These are phyloP conservation scores for Podospora appendiculata DNA, from an alignment of 495 filamentous ascomycete species.

Conservation along the genomic window DNA sequence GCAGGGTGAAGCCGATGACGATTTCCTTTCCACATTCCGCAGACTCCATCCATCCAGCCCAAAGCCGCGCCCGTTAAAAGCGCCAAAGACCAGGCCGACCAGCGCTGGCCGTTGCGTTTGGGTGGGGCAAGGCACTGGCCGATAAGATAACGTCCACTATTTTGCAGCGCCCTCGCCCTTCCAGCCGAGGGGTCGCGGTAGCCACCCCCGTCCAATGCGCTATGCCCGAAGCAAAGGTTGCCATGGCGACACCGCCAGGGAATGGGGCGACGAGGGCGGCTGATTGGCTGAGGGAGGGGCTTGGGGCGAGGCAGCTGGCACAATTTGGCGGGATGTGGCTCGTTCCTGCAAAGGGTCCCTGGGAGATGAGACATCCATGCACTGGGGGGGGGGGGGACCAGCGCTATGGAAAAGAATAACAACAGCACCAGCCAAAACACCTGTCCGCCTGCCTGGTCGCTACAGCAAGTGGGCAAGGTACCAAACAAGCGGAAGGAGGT, in stretches of 20 bases:
- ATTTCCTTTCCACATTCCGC: background rate
- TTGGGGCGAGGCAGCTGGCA: background rate
- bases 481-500: background rate
- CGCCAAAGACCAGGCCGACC: background rate
- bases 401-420: conserved; percentile 4
- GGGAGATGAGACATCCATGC: conserved; percentile 11
- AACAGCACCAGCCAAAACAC: conserved; percentile 7
- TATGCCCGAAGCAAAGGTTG: background rate
- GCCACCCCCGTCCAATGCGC: no score
- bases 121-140: conserved; percentile 1
- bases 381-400: background rate
- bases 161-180: no score
- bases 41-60: background rate
- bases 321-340: no score
- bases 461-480: background rate
- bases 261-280: background rate
- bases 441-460: background rate
- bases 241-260: background rate
- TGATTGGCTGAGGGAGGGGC: background rate
- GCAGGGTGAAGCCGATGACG: background rate
- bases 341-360: background rate
- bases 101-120: background rate
- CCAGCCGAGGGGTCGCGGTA: no score
- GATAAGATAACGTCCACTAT: conserved; percentile 3
- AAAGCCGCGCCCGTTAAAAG: background rate